phyloP scores from a whole-genome alignment of 176 grass and related monocot species.

The Themeda triandra region DNA sequence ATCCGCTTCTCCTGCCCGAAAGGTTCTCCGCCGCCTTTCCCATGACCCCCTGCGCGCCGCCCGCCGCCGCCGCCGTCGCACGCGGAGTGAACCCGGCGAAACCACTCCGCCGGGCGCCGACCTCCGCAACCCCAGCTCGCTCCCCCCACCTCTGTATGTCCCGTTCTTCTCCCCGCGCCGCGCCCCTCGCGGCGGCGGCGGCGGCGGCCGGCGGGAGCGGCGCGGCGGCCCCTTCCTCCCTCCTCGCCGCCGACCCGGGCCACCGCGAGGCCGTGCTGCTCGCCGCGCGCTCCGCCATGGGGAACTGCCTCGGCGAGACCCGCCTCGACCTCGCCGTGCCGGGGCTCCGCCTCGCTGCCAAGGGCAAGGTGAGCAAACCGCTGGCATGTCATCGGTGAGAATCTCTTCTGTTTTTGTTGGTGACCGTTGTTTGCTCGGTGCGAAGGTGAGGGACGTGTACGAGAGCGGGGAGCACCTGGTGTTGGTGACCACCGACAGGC shows the following conservation, averaged over 20 bases:
- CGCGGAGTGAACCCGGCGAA: conserved; percentile 27
- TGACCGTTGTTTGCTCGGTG: not conserved
- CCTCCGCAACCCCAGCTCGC: not conserved
- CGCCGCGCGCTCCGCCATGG: conserved; percentile 40
- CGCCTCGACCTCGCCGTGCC: conserved; percentile 65
- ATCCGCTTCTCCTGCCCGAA: not conserved
- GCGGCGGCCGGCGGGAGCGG: conserved; percentile 2
- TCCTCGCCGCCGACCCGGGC: conserved; percentile 47
- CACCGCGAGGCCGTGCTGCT: conserved; percentile 60
- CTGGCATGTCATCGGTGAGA: not conserved
- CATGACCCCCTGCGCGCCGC: conserved; percentile 31
- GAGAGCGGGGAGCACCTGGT: conserved; percentile 81
- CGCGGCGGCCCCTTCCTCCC: conserved; percentile 15
- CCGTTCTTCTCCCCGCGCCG: conserved; percentile 7
- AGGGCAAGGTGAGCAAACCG: conserved; percentile 70
- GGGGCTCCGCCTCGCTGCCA: conserved; percentile 55
- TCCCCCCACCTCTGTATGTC: conserved; percentile 11
- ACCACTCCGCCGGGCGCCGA: not conserved
- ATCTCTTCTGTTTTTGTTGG: not conserved
- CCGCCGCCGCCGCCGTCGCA: conserved; percentile 3
- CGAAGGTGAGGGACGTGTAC: conserved; percentile 89
- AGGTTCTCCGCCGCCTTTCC: not conserved
- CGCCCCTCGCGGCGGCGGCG: not conserved
- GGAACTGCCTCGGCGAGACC: conserved; percentile 86
- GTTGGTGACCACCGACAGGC: conserved; percentile 90